A percentile compares a stretch with the other conserved stretches of the same genome.
Evolutionary conservation across 2,329 filamentous ascomycete genomes (phyloP).

Genomic region (Penicillium sp.): DNA sequence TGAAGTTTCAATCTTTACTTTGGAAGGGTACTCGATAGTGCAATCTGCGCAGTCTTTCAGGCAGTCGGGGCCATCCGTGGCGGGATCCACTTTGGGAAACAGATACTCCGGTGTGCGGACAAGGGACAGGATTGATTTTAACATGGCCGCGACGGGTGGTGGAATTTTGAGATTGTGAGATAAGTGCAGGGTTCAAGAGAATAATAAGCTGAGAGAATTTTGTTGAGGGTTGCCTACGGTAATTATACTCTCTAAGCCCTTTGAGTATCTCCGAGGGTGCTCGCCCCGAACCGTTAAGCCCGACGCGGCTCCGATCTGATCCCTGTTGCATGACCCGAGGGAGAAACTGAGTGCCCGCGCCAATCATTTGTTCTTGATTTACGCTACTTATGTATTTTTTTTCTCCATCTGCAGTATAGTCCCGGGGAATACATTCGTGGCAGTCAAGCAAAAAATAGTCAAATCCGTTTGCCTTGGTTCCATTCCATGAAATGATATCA

Average conservation of each 20-base stretch:
- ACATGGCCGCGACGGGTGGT: not conserved
- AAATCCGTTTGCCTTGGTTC: not conserved
- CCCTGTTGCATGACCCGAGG: not conserved
- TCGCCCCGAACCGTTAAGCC: slow-evolving; percentile 7
- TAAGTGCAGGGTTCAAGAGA: not conserved
- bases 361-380: not conserved
- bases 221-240: not conserved
- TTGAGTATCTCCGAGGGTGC: slow-evolving; percentile 8
- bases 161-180: not conserved
- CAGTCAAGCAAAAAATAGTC: too few relatives aligned
- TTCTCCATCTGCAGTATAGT: not conserved
- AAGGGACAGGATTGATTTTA: slow-evolving; percentile 28
- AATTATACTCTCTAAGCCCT: slow-evolving; percentile 2
- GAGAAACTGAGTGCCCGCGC: not conserved
- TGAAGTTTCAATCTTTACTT: slow-evolving; percentile 35
- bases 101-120: slow-evolving; percentile 31
- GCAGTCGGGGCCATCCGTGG: slow-evolving; percentile 37
- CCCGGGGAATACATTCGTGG: too few relatives aligned
- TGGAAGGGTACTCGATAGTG: slow-evolving; percentile 35
- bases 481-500: too few relatives aligned
- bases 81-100: slow-evolving; percentile 37
- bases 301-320: slow-evolving; percentile 1
- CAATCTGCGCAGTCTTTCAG: slow-evolving; percentile 38
- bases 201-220: not conserved
- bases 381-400: too few relatives aligned